Evolutionary conservation across 306 rosid genomes (phyloP).

Genomic region (Gastrolobium villosum): DNA sequence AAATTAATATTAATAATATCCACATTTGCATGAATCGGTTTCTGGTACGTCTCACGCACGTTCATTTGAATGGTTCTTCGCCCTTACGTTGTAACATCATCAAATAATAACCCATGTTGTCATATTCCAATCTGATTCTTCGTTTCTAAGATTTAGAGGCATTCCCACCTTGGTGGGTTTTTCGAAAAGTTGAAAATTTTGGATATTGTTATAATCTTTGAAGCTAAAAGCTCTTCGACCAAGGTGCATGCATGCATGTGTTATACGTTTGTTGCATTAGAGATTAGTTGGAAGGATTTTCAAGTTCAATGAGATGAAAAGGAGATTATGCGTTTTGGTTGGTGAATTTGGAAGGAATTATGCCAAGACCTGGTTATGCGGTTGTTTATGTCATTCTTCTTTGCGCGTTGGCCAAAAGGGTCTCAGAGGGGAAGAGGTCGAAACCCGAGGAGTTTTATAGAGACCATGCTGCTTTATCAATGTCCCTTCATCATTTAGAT

Average conservation of each 20-base stretch:
- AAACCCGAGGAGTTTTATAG: conserved; percentile 39
- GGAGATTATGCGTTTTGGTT: conserved; percentile 49
- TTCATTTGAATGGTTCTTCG: conserved; percentile 19
- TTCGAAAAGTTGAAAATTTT: background rate
- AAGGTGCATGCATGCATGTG: background rate
- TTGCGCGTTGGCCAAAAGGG: conserved; percentile 58
- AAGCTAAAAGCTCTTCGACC: conserved; percentile 33
- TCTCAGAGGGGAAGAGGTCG: conserved; percentile 64
- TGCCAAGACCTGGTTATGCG: conserved; percentile 58
- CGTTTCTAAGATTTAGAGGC: conserved; percentile 39
- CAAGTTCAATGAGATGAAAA: conserved; percentile 69
- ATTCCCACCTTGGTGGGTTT: conserved; percentile 23
- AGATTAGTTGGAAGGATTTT: conserved; percentile 29
- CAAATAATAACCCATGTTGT: background rate
- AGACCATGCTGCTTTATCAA: conserved; percentile 34
- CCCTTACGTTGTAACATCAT: background rate
- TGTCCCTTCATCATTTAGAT: conserved; percentile 35
- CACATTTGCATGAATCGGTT: conserved; percentile 45
- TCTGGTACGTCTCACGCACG: conserved; percentile 19
- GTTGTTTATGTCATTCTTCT: conserved; percentile 64
- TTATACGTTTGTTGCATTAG: background rate
- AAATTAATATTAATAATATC: too few species aligned
- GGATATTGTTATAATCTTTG: background rate
- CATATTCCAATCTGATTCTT: conserved; percentile 16
- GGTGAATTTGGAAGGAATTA: conserved; percentile 56